These are phyloP conservation scores for Nicotiana tabacum DNA, from an alignment of 257 asterid species.

Conservation along the genomic window DNA sequence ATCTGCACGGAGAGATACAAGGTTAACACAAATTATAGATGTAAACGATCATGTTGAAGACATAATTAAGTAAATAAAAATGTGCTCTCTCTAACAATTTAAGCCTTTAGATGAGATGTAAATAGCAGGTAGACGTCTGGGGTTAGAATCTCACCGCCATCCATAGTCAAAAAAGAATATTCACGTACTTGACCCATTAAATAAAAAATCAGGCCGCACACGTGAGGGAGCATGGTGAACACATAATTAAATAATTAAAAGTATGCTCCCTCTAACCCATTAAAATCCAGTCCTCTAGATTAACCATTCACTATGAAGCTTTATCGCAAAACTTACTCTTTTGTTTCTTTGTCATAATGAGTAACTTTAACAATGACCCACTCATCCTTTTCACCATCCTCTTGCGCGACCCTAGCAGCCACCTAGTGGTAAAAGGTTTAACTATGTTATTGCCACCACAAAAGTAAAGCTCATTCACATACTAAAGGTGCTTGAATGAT, in stretches of 20 bases:
- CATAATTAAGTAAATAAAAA: too few relatives aligned
- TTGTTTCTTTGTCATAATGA: slow-evolving; percentile 88
- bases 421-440: slow-evolving; percentile 41
- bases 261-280: too few relatives aligned
- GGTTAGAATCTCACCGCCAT: too few relatives aligned
- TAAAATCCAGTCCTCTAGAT: not conserved
- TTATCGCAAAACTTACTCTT: slow-evolving; percentile 52
- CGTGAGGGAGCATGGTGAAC: too few relatives aligned
- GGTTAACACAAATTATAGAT: not conserved
- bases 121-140: too few relatives aligned
- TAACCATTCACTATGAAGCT: not conserved
- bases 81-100: too few relatives aligned
- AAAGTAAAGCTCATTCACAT: not conserved
- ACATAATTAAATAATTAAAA: too few relatives aligned
- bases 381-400: slow-evolving; percentile 85
- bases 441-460: not conserved
- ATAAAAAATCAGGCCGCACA: too few relatives aligned
- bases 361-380: slow-evolving; percentile 96
- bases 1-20: slow-evolving; percentile 34
- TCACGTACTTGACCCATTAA: too few relatives aligned
- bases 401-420: slow-evolving; percentile 90
- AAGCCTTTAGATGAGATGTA: too few relatives aligned
- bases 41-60: not conserved
- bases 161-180: too few relatives aligned
- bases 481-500: not conserved